A percentile compares a stretch with the other conserved stretches of the same genome.
Evolutionary conservation across 2,329 filamentous ascomycete species (phyloP).

Genomic region (Cordyceps farinosa): DNA sequence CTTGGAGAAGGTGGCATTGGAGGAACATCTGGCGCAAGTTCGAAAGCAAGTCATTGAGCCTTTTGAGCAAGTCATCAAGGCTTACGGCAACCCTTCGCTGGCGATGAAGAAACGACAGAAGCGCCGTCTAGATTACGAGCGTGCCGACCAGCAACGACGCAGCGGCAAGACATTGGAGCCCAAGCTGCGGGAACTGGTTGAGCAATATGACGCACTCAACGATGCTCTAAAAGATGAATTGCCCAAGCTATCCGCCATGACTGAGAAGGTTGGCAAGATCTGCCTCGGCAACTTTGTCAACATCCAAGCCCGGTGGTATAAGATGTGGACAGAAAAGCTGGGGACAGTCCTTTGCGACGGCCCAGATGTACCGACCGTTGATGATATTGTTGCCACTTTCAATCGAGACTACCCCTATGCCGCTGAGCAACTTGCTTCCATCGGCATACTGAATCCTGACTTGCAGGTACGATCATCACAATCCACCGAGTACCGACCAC

Average conservation of each 20-base stretch:
- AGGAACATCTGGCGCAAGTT: slow-evolving; percentile 72
- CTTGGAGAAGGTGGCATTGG: slow-evolving; percentile 75
- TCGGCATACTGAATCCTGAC: slow-evolving; percentile 76
- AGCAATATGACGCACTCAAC: slow-evolving; percentile 88
- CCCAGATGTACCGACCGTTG: slow-evolving; percentile 59
- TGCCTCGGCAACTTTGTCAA: slow-evolving; percentile 80
- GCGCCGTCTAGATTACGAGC: slow-evolving; percentile 83
- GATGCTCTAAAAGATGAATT: slow-evolving; percentile 91
- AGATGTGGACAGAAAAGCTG: slow-evolving; percentile 80
- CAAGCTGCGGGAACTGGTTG: slow-evolving; percentile 76
- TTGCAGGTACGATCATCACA: slow-evolving; percentile 57
- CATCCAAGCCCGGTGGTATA: slow-evolving; percentile 80
- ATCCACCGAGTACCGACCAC: slow-evolving; percentile 52
- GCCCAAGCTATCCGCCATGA: slow-evolving; percentile 75
- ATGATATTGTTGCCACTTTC: slow-evolving; percentile 75
- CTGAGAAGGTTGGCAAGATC: slow-evolving; percentile 77
- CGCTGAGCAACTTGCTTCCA: slow-evolving; percentile 65
- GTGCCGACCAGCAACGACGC: slow-evolving; percentile 72
- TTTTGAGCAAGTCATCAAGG: slow-evolving; percentile 71
- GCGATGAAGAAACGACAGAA: slow-evolving; percentile 95
- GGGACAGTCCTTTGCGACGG: slow-evolving; percentile 66
- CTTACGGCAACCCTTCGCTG: slow-evolving; percentile 78
- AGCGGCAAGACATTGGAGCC: slow-evolving; percentile 82
- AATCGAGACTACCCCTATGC: slow-evolving; percentile 73
- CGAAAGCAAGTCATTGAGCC: slow-evolving; percentile 81